A percentile compares a stretch with the other conserved stretches of the same genome.
phyloP scores from a whole-genome alignment of 345 rosid genomes.

The Hypericum androsaemum region DNA sequence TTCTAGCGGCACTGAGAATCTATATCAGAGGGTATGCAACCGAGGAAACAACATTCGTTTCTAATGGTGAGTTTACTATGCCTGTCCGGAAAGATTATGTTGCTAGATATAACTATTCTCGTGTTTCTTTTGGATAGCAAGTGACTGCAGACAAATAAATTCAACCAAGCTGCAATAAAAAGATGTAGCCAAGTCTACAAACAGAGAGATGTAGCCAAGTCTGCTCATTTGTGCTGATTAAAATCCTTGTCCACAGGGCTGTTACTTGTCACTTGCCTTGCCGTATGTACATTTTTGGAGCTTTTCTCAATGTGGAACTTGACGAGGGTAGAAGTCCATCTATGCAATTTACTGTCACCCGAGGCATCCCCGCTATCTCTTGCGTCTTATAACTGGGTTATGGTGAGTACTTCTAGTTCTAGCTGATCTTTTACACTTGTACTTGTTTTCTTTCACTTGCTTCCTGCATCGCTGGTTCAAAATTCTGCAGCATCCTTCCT shows the following conservation, averaged over 20 bases:
- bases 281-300: constrained; percentile 56
- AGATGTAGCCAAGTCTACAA: not conserved
- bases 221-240: not conserved
- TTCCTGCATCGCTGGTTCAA: no score
- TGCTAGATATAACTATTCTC: not conserved
- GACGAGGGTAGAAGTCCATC: constrained; percentile 85
- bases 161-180: not conserved
- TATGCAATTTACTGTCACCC: constrained; percentile 90
- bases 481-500: no score
- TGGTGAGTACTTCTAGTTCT: constrained; percentile 37
- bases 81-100: not conserved
- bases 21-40: constrained; percentile 54
- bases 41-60: constrained; percentile 46
- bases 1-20: constrained; percentile 62
- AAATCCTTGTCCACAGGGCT: constrained; percentile 49
- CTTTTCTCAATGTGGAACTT: constrained; percentile 98
- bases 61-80: constrained; percentile 40
- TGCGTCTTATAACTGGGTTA: constrained; percentile 86
- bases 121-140: no score
- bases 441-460: not conserved
- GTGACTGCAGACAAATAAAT: no score
- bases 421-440: not conserved
- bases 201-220: not conserved
- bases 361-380: constrained; percentile 88
- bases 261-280: constrained; percentile 54